A percentile compares a stretch with the other conserved stretches of the same genome.
Conservation (phyloP, 2,329 filamentous ascomycete genomes). For the Lojkania enalia region DNA sequence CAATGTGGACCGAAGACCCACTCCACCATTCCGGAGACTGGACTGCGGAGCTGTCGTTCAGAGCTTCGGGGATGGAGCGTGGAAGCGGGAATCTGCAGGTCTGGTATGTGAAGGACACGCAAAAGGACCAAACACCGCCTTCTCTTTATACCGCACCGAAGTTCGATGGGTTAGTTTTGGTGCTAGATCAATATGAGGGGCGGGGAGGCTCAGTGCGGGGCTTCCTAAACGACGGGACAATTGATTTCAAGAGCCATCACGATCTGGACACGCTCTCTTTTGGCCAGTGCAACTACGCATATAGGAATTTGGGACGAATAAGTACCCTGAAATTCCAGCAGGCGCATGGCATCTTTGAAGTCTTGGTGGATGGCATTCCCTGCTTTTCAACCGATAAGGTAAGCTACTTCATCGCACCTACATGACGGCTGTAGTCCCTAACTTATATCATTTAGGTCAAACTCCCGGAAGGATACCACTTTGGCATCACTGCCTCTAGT, state of each 20-base stretch:
- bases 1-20: constrained; percentile 73
- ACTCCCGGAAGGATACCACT: constrained; percentile 78
- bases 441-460: constrained; percentile 57
- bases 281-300: constrained; percentile 86
- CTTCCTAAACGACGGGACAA: constrained; percentile 89
- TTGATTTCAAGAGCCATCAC: constrained; percentile 75
- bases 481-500: constrained; percentile 85
- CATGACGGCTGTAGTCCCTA: no score
- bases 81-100: constrained; percentile 89
- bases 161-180: constrained; percentile 89
- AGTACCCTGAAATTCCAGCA: constrained; percentile 78
- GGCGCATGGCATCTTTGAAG: constrained; percentile 67
- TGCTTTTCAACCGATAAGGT: constrained; percentile 82
- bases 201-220: constrained; percentile 80
- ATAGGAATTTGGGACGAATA: constrained; percentile 87
- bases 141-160: constrained; percentile 82
- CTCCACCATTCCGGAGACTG: constrained; percentile 68
- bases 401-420: constrained; percentile 12
- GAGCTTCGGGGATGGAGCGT: constrained; percentile 81
- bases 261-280: constrained; percentile 86
- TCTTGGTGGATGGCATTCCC: constrained; percentile 74
- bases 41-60: constrained; percentile 83
- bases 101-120: constrained; percentile 79
- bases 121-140: constrained; percentile 65
- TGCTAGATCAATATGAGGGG: constrained; percentile 82